Evolutionary conservation across 1,139 yeast species (phyloP).

Genomic region (Blastobotrys petasosporus): DNA sequence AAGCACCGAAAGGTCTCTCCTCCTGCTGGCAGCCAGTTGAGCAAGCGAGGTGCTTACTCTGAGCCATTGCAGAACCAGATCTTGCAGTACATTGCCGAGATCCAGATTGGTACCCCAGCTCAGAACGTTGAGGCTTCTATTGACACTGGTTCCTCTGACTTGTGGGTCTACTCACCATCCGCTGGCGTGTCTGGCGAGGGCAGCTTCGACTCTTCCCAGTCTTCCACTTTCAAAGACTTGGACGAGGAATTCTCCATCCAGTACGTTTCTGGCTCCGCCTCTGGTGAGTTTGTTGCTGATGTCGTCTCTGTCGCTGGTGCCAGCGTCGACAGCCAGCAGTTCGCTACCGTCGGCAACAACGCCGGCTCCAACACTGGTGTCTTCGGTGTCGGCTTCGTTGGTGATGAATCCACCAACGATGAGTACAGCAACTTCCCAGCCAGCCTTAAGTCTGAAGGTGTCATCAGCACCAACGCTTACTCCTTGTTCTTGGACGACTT

Average conservation of each 20-base stretch:
- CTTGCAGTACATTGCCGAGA: conserved; percentile 37
- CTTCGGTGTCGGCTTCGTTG: conserved; percentile 47
- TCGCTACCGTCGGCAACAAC: conserved; percentile 44
- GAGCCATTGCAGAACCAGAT: conserved; percentile 10
- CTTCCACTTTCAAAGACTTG: conserved; percentile 34
- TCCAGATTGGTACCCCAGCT: conserved; percentile 50
- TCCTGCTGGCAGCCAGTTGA: background rate
- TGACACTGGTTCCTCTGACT: conserved; percentile 66
- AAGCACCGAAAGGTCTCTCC: background rate
- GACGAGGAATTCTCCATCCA: conserved; percentile 37
- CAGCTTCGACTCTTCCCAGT: conserved; percentile 7
- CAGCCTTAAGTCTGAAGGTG: conserved; percentile 17
- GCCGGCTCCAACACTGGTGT: conserved; percentile 45
- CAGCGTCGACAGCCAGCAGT: conserved; percentile 39
- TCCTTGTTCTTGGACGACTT: conserved; percentile 47
- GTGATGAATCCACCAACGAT: conserved; percentile 34
- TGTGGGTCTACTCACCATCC: conserved; percentile 45
- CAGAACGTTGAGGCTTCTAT: conserved; percentile 48
- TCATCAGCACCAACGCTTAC: conserved; percentile 44
- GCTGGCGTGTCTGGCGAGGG: conserved; percentile 39
- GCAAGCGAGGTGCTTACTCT: background rate
- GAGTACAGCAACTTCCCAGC: conserved; percentile 21
- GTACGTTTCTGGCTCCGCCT: conserved; percentile 52
- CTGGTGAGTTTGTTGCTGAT: conserved; percentile 57
- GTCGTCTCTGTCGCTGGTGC: conserved; percentile 39